These are phyloP conservation scores for Vigna angularis DNA, from an alignment of 306 rosid genomes.

Conservation along the genomic window DNA sequence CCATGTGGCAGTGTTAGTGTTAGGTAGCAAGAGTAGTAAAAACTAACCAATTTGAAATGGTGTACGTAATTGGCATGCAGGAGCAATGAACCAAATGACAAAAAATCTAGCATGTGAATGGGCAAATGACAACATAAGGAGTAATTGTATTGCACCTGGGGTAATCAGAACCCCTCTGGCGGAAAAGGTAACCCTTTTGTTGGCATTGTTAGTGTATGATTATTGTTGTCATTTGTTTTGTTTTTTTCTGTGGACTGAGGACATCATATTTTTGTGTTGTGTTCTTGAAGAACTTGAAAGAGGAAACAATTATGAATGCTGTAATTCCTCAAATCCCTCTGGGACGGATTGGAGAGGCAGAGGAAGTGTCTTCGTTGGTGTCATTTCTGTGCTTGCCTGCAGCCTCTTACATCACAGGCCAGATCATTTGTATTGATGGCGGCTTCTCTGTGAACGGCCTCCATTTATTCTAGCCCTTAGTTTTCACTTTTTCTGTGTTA, in stretches of 20 bases:
- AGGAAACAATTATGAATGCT: too few relatives aligned
- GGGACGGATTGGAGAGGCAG: background rate
- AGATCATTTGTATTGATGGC: background rate
- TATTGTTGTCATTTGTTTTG: too few relatives aligned
- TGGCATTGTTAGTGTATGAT: too few relatives aligned
- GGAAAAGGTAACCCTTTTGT: conserved; percentile 19
- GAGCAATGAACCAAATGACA: conserved; percentile 60
- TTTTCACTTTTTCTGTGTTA: too few relatives aligned
- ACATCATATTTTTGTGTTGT: too few relatives aligned
- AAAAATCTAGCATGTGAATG: conserved; percentile 66
- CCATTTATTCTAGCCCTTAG: background rate
- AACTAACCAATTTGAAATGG: too few relatives aligned
- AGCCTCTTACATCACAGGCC: background rate
- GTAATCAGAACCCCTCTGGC: conserved; percentile 43
- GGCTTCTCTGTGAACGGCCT: background rate
- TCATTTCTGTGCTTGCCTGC: background rate
- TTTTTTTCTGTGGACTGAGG: too few relatives aligned
- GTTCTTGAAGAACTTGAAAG: too few relatives aligned
- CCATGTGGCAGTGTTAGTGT: too few relatives aligned
- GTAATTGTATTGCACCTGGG: conserved; percentile 65
- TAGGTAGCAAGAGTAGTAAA: too few relatives aligned
- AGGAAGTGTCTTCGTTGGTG: background rate
- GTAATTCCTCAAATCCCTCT: background rate
- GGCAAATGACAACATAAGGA: conserved; percentile 69
- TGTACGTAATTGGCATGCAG: conserved; percentile 28